phyloP scores from a whole-genome alignment of 345 rosid genomes.

The Gossypioides kirkii region DNA sequence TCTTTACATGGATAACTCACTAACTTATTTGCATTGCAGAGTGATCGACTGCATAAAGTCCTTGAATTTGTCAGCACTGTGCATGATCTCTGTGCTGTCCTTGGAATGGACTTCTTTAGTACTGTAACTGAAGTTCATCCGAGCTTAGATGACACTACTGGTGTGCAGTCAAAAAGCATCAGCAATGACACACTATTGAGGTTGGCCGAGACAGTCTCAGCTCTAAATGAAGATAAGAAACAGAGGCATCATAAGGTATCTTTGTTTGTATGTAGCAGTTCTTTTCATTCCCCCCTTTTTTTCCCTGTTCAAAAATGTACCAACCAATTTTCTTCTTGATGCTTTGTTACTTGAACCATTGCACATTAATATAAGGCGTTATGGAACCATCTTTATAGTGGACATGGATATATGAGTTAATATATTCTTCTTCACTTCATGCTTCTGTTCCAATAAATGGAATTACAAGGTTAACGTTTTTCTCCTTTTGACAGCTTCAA shows the following conservation, averaged over 20 bases:
- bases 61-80: constrained; percentile 88
- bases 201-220: constrained; percentile 72
- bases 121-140: constrained; percentile 90
- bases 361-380: neutral
- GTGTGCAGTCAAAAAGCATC: constrained; percentile 74
- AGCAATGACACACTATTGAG: constrained; percentile 82
- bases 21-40: constrained; percentile 41
- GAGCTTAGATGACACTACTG: constrained; percentile 70
- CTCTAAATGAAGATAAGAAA: constrained; percentile 79
- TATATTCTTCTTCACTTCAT: constrained; percentile 1
- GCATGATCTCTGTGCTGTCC: constrained; percentile 88
- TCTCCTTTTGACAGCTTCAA: constrained; percentile 63
- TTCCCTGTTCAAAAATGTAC: neutral
- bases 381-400: neutral
- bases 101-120: constrained; percentile 81
- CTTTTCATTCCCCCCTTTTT: neutral
- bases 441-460: neutral
- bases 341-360: neutral
- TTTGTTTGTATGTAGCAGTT: neutral
- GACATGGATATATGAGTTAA: neutral
- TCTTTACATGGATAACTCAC: neutral
- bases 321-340: neutral
- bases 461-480: constrained; percentile 13
- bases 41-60: constrained; percentile 85
- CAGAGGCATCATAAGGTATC: constrained; percentile 80